Conservation (phyloP, 345 rosid genomes). For the Eucalyptus viminalis region DNA sequence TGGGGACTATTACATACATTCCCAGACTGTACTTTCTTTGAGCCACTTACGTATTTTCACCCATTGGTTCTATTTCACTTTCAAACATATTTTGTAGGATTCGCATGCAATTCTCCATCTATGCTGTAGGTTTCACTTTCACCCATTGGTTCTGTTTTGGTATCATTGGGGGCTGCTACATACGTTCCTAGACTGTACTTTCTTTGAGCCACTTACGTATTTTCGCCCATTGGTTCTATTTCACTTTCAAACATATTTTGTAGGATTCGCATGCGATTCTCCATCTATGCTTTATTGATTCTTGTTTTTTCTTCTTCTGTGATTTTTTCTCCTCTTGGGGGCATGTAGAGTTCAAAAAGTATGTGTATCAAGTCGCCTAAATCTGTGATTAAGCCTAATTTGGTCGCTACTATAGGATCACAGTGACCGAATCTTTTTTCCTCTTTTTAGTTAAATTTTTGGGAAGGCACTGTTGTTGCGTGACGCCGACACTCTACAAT, state of each 20-base stretch:
- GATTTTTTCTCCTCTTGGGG: neutral
- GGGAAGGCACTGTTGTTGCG: neutral
- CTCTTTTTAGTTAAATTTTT: neutral
- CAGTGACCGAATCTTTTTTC: neutral
- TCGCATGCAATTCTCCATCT: neutral
- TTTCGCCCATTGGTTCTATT: neutral
- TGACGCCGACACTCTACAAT: neutral
- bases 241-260: neutral
- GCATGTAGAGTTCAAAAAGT: neutral
- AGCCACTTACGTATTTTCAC: neutral
- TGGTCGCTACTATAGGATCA: neutral
- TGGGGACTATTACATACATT: neutral
- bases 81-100: neutral
- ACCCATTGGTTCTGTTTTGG: neutral
- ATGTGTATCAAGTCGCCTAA: neutral
- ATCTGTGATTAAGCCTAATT: neutral
- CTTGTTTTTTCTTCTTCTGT: neutral
- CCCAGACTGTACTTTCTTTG: neutral
- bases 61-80: neutral
- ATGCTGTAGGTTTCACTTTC: too few relatives aligned
- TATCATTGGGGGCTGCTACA: neutral
- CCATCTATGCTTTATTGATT: neutral
- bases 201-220: neutral
- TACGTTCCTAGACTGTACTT: neutral
- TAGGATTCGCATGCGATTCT: neutral